phyloP scores from a whole-genome alignment of 2,329 filamentous ascomycete genomes.

The Paracoccidioides lutzii region DNA sequence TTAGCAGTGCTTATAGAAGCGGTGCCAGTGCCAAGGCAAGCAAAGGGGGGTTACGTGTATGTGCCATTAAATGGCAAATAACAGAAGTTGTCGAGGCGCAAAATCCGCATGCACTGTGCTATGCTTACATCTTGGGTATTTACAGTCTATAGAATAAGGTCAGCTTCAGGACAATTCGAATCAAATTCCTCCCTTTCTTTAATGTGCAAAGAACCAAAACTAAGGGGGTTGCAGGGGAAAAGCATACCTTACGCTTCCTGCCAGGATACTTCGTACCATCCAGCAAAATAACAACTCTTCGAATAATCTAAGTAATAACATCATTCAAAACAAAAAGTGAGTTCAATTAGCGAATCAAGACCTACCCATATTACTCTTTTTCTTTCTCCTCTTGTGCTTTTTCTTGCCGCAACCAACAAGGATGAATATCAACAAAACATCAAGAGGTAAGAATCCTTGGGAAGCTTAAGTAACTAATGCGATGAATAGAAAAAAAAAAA shows the following conservation, averaged over 20 bases:
- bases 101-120: background rate
- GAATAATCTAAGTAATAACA: background rate
- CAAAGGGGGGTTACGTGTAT: too few species aligned
- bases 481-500: too few species aligned
- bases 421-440: too few species aligned
- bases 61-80: background rate
- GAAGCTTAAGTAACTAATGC: too few species aligned
- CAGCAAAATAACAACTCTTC: background rate
- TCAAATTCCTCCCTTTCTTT: background rate
- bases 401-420: too few species aligned
- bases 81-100: background rate
- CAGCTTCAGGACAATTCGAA: background rate
- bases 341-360: background rate
- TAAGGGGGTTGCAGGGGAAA: background rate
- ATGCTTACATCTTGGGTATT: slow-evolving; percentile 12
- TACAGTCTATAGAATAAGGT: slow-evolving; percentile 7
- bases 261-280: background rate
- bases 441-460: too few species aligned
- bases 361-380: background rate
- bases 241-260: background rate
- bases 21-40: background rate
- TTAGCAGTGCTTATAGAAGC: background rate
- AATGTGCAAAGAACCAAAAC: background rate
- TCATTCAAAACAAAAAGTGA: background rate
- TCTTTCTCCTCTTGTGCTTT: background rate